Percentiles rank a stretch among this genome's conserved stretches.
Conservation (phyloP, 768 basidiomycete genomes). For the Astraeus odoratus region DNA sequence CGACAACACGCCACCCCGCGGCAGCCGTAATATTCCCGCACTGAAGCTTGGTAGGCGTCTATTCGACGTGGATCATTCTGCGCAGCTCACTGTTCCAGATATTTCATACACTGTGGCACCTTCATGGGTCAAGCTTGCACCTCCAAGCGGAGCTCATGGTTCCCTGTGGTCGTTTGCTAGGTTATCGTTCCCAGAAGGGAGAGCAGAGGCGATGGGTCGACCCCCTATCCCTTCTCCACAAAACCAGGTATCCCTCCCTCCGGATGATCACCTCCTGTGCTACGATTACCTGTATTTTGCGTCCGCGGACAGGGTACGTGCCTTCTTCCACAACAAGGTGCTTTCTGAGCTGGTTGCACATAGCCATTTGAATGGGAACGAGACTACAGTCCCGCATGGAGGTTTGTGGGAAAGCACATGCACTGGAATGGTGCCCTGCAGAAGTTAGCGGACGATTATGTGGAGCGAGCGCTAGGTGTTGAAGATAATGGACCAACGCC, state of each 20-base stretch:
- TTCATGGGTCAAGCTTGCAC: conserved; percentile 16
- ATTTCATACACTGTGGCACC: conserved; percentile 21
- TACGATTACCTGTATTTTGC: conserved; percentile 23
- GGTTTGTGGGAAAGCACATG: conserved; percentile 46
- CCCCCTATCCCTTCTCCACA: conserved; percentile 13
- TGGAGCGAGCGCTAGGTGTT: conserved; percentile 37
- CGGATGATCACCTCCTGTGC: conserved; percentile 22
- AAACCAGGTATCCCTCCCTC: conserved; percentile 10
- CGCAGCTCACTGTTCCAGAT: conserved; percentile 31
- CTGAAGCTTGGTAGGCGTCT: conserved; percentile 8
- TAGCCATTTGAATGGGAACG: conserved; percentile 50
- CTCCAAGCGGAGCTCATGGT: conserved; percentile 14
- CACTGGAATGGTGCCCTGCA: conserved; percentile 40
- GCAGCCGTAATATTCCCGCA: not conserved
- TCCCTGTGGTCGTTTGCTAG: conserved; percentile 21
- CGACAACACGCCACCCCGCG: conserved; percentile 11
- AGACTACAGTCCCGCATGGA: conserved; percentile 57
- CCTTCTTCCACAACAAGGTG: conserved; percentile 1
- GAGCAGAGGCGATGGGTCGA: conserved; percentile 4
- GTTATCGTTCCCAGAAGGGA: conserved; percentile 17
- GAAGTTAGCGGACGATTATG: conserved; percentile 38
- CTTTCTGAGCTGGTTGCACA: not conserved
- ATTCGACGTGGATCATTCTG: not conserved
- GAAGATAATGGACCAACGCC: conserved; percentile 34
- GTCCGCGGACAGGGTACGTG: conserved; percentile 36